Evolutionary conservation across 176 grass and related monocot species (phyloP).

Genomic region (Saccharum officinarum): DNA sequence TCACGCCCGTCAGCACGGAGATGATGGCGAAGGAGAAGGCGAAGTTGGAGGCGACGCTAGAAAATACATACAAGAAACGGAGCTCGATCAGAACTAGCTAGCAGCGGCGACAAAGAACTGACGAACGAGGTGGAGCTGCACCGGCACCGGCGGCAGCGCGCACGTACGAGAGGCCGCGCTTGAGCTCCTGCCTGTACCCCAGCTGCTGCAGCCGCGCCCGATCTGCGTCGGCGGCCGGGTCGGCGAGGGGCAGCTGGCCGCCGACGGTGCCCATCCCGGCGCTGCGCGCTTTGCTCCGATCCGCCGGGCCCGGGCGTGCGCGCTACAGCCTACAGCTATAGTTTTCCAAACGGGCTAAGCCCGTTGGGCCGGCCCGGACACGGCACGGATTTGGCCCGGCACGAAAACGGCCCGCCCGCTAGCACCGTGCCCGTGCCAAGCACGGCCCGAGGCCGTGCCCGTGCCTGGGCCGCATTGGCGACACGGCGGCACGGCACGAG

Average conservation of each 20-base stretch:
- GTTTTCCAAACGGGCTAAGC: no score
- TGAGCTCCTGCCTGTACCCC: slow-evolving; percentile 65
- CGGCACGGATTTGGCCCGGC: no score
- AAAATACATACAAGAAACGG: not conserved
- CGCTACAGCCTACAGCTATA: no score
- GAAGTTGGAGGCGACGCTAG: slow-evolving; percentile 53
- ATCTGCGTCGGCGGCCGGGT: slow-evolving; percentile 27
- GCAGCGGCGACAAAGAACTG: not conserved
- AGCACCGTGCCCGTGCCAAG: no score
- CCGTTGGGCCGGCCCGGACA: no score
- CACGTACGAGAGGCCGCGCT: slow-evolving; percentile 50
- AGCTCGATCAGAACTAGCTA: not conserved
- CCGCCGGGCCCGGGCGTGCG: no score
- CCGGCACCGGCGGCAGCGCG: not conserved
- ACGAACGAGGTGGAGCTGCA: not conserved
- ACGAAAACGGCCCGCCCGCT: no score
- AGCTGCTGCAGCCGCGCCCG: slow-evolving; percentile 43
- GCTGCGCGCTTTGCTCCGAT: not conserved
- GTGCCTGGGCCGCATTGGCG: no score
- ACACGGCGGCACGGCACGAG: no score
- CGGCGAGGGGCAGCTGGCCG: not conserved
- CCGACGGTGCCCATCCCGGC: slow-evolving; percentile 3
- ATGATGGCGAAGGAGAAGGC: slow-evolving; percentile 65
- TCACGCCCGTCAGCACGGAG: slow-evolving; percentile 59
- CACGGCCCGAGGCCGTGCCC: no score